Evolutionary conservation across 768 basidiomycete genomes (phyloP), one percentile per base, ranked within the genome.

Genomic region (Pulveroboletus sp.): DNA sequence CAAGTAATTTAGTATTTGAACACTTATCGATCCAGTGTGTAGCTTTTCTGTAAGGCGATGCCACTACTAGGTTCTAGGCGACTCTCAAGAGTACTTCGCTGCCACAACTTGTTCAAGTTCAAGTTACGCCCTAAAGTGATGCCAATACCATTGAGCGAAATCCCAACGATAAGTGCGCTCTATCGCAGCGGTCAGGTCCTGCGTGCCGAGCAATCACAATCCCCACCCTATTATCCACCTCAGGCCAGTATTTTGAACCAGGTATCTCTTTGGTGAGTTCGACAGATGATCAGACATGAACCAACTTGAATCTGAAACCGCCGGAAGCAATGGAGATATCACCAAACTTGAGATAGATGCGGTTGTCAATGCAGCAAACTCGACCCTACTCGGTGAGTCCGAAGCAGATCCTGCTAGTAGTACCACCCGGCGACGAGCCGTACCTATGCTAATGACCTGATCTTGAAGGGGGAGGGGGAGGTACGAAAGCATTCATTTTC

Each of bases 331-430:
- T 60, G 87, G 87, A 21, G 85, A 91, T 65, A 90, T 93, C 48
- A 91, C 90, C 3, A 70, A 72, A 47, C 62, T 92, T 19, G 73
- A 82, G 43, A 69, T 87, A 11, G 89, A 90, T 62, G 71, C 80
- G 0, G 84, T 92, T 47, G 90, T 92, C 24, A 92, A 91, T 59
- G 90, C 90, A 12, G 90, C 90, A 6, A 92, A 92, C 60, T 73
- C 72, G 39, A 77, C 78, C 41, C 70, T 93, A 31, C 70, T 85
- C 40, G 90, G 90, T 88, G 35, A 47, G 56, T 45, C 40, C n/a
- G 20, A 2, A 31, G 20, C 29, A 16, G 5, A 23, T 37, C 10
- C 17, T 29, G n/a, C n/a, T n/a, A n/a, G n/a, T n/a, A 2, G 2
- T 27, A 10, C 17, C 34, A 8, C 4, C 33, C n/a, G 36, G 24